Percentiles rank a stretch among this genome's conserved stretches.
These are phyloP conservation scores for Colletotrichum sidae DNA, from an alignment of 2,329 filamentous ascomycete species.

Conservation along the genomic window DNA sequence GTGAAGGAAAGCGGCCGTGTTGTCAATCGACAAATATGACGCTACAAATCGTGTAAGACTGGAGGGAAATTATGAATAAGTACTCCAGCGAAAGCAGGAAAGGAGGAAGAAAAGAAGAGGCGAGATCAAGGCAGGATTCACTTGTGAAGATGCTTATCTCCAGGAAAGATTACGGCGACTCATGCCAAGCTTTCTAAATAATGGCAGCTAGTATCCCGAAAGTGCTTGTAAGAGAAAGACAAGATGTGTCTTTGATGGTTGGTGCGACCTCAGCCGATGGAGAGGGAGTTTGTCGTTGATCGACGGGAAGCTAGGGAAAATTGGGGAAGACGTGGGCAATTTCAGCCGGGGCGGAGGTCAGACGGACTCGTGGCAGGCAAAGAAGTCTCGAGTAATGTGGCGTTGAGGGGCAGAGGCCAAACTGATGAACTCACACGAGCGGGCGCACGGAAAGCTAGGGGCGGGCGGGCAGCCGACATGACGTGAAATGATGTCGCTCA, in stretches of 20 bases:
- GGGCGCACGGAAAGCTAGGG: constrained; percentile 33
- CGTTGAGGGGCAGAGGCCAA: constrained; percentile 27
- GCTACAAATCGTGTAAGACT: no score
- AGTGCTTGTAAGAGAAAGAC: no score
- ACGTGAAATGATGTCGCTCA: constrained; percentile 4
- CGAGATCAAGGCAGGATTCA: neutral
- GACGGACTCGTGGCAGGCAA: neutral
- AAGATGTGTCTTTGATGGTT: constrained; percentile 1
- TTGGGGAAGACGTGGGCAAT: neutral
- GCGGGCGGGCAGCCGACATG: constrained; percentile 24
- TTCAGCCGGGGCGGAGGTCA: neutral
- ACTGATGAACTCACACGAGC: constrained; percentile 25
- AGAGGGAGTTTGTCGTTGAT: neutral
- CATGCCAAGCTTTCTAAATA: constrained; percentile 15
- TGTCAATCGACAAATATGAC: no score
- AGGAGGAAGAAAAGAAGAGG: neutral
- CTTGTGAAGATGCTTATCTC: constrained; percentile 12
- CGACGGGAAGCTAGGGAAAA: constrained; percentile 9
- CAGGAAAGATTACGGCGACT: constrained; percentile 5
- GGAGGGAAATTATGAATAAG: no score
- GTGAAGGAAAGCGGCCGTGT: no score
- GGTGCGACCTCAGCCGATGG: neutral
- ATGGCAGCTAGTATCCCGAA: neutral
- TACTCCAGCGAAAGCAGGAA: neutral
- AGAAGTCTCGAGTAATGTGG: constrained; percentile 19